Evolutionary conservation across 148 eudicot genomes (phyloP), one percentile per base, ranked within the genome.

Genomic region (Diospyros kaki): DNA sequence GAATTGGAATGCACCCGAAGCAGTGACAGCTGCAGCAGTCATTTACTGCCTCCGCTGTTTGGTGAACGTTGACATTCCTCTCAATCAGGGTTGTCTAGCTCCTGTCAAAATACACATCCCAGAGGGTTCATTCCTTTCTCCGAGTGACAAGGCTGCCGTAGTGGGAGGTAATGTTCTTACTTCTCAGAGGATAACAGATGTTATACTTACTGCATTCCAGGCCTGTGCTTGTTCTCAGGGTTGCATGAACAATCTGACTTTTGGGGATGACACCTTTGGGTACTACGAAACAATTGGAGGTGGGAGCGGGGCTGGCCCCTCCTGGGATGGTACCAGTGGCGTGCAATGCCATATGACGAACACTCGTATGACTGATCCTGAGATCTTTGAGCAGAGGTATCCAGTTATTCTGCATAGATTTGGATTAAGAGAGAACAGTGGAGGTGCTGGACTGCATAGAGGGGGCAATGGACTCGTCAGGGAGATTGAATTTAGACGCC

Each of bases 141-240:
- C 99, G 4, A 95, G 99, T 65, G 97, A 95, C 63, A 89, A 87
- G 81, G 97, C 99, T 52, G 98, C 98, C 6, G 98, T 95, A 5
- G 98, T 95, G 55, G 98, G 98, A 55, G 99, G 99, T 73, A 95
- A 95, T 80, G 99, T 95, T 72, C 91, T 95, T 2, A 92, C 99
- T 14, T 95, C 99, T 52, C 99, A 95, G 73, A 91, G 97, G 79
- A 86, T 93, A 39, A 95, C 99, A 4, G 99, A 95, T 81, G 97
- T 95, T 48, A 84, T 95, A 53, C 91, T 95, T 39, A 86, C 96
- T 50, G 99, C 99, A 56, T 94, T 95, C 70, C 94, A 93, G 79
- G 99, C 97, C 8, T 95, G 99, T 77, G 99, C 99, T 73, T 91
- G 96, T 74, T 93, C 99, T 75, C 96, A 93, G 79, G 99, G 99